A percentile compares a stretch with the other conserved stretches of the same genome.
Conservation (phyloP, 225 moss, liverwort and hornwort species). For the Bryum argenteum region DNA sequence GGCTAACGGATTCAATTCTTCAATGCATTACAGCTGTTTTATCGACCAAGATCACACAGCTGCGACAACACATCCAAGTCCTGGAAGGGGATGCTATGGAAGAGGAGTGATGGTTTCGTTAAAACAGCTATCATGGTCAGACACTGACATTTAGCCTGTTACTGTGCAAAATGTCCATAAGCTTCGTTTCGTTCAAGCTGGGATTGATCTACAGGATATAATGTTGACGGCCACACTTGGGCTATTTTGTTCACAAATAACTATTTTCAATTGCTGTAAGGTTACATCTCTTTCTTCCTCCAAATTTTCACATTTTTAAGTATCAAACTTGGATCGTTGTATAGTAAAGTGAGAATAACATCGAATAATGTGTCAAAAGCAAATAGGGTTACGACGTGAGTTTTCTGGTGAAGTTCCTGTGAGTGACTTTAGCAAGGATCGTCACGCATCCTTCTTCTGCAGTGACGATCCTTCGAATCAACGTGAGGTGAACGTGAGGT, state of each 20-base stretch:
- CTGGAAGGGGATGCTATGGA: conserved; percentile 86
- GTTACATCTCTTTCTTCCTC: neutral
- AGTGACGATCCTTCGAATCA: neutral
- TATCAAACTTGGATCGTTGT: neutral
- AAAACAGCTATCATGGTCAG: neutral
- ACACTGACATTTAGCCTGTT: neutral
- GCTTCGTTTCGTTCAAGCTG: neutral
- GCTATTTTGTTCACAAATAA: neutral
- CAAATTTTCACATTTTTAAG: neutral
- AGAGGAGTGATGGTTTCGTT: conserved; percentile 36
- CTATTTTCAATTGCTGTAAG: neutral
- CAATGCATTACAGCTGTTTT: conserved; percentile 60
- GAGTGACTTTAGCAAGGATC: neutral
- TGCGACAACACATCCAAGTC: conserved; percentile 59
- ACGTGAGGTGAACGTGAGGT: no score
- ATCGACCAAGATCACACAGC: conserved; percentile 68
- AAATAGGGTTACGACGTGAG: no score
- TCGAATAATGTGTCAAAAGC: neutral
- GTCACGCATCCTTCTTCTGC: neutral
- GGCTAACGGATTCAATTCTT: neutral
- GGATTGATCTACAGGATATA: neutral
- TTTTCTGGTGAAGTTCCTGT: neutral
- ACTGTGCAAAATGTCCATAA: neutral
- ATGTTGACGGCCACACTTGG: neutral
- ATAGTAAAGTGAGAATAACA: neutral